Base-by-base conservation (phyloP, 2,329 filamentous ascomycete genomes). In the Teratosphaeria pseudoeucalypti region DNA sequence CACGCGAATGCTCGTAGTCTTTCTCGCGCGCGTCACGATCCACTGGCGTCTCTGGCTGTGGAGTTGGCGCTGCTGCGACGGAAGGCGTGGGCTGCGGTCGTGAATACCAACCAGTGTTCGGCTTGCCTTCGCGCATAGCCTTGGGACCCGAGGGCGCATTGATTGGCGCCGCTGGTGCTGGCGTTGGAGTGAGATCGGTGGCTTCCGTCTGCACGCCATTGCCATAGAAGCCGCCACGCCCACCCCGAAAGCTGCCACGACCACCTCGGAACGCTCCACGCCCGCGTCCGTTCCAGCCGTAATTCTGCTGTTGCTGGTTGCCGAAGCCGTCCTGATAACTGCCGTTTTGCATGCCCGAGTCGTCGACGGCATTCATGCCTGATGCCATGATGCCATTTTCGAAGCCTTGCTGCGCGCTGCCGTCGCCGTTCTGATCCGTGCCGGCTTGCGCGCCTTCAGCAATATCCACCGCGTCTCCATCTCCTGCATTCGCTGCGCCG, bases 41-140 rank as follows among this genome's bases (percentile, higher is more conserved):
- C 12, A 49, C 16, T 27, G 34, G 19, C 12, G 55, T 34, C 29
- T 57, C 58, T 14, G 53, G 60, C 54, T 61, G 60, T 37, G 62
- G 60, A 37, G 58, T 57, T 39, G 52, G 49, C 12, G 63, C 59
- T 32, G 37, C 56, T 52, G 39, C 55, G 47, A 26, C 59, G n/a
- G 66, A 63, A n/a, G 61, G 59, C 52, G 55, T 63, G 27, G 52
- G 61, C 61, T 56, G 62, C 16, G 60, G 60, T 55, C 64, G 63
- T 34, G 64, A 64, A 71, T 85, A 82, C 57, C 89, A 82, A 65
- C 88, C 89, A 60, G 87, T 92, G 73, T 95, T 95, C 57, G 89
- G 88, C 11, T 91, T 79, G 34, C 91, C 90, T 74, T 94, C 88
- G 63, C 92, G 84, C 90, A 97, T 95, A 19, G 94, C 94, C 75